Evolutionary conservation across 2,329 filamentous ascomycete genomes (phyloP).

Genomic region (Clarireedia homoeocarpa): DNA sequence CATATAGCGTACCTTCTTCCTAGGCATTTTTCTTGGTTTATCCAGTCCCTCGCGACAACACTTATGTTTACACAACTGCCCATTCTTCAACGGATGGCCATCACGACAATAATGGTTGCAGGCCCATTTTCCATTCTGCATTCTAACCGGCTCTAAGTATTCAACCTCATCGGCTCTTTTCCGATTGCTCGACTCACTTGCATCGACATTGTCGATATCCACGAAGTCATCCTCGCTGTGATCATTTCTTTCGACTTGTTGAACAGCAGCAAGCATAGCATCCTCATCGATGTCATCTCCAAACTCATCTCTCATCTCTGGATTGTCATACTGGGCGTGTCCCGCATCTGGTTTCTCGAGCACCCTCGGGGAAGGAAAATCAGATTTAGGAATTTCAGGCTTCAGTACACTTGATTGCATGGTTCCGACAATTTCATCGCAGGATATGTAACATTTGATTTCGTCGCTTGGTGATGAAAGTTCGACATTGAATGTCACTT

Average conservation of each 20-base stretch:
- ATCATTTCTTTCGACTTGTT: slow-evolving; percentile 21
- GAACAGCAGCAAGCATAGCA: slow-evolving; percentile 33
- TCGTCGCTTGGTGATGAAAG: slow-evolving; percentile 46
- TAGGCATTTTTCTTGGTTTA: slow-evolving; percentile 38
- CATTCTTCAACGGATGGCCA: slow-evolving; percentile 31
- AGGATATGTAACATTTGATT: slow-evolving; percentile 66
- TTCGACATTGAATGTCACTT: slow-evolving; percentile 51
- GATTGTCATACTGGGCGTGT: background rate
- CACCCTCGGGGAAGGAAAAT: slow-evolving; percentile 23
- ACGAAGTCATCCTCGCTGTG: slow-evolving; percentile 42
- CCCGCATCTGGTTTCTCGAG: background rate
- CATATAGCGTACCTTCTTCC: slow-evolving; percentile 10
- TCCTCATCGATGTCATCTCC: slow-evolving; percentile 34
- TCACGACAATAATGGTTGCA: slow-evolving; percentile 62
- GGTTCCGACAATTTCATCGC: slow-evolving; percentile 73
- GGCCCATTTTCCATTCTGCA: slow-evolving; percentile 64
- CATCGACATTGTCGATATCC: slow-evolving; percentile 37
- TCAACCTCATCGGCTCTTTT: background rate
- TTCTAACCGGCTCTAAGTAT: slow-evolving; percentile 37
- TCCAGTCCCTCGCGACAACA: slow-evolving; percentile 68
- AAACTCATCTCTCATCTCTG: slow-evolving; percentile 22
- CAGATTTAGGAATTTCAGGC: slow-evolving; percentile 29
- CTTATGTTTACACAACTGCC: slow-evolving; percentile 54
- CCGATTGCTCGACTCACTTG: background rate
- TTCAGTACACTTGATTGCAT: slow-evolving; percentile 21